Base-by-base conservation (phyloP, 2,329 filamentous ascomycete genomes). In the Nannizzia gypsea region DNA sequence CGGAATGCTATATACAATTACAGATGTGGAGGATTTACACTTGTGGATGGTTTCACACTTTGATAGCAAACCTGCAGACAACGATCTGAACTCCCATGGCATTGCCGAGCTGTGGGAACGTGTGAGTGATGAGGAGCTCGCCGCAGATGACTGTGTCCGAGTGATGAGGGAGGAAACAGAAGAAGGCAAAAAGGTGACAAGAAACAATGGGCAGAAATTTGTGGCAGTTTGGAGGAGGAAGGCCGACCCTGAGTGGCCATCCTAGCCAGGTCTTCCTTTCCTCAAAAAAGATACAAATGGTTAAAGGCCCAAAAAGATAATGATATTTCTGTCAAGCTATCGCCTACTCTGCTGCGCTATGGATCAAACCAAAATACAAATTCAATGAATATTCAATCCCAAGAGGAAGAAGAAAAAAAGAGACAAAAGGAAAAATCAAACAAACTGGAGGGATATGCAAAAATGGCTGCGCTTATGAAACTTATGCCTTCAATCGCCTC, bases 131-230 rank as follows among this genome's bases (percentile, higher is more conserved):
- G 74, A 74, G 58, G 76, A 80, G n/a, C 76, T 81, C 3, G 72
- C 81, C 2, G 78, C 74, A 6, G 81, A 79, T 60, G 78, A 74
- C 9, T 87, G 85, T 67, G 83, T 86, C 65, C 78, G 76, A 68
- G 77, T 80, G 65, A 86, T 86, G 83, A 79, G 79, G 63, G 76
- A 80, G 38, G 90, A 93, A 76, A 99, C 95, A 2, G 93, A 99
- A 73, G 95, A 99, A 77, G 90, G 91, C 36, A 96, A 96, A 78
- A 99, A 99, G 77, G 93, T 99, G 13, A 83, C 85, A 67, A 83
- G 93, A 70, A 96, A 97, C 74, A 84, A 88, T 46, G 93, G 93
- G 0, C 83, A 84, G 70, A 99, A 97, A 75, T 95, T 88, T 74
- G 87, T 97, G 55, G 92, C 90, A 44, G 83, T 95, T 56, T 99